Percentiles rank a stretch among this genome's conserved stretches.
phyloP scores from a whole-genome alignment of 306 rosid genomes.

The Medicago lupulina region DNA sequence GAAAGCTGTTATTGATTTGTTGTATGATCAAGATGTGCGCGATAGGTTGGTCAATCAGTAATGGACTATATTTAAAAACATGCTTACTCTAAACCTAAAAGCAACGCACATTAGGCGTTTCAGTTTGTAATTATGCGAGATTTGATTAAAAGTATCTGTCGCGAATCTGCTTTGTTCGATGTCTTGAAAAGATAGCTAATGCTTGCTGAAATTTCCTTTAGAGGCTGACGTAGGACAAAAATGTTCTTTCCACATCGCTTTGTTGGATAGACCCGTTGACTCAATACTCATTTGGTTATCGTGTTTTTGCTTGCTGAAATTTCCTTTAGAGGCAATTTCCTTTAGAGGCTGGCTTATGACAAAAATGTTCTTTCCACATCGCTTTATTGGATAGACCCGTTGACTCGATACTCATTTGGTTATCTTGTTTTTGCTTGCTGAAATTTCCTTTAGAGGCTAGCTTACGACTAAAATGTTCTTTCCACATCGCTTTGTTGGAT shows the following conservation, averaged over 20 bases:
- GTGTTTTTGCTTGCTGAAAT: not conserved
- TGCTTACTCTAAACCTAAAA: not conserved
- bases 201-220: not conserved
- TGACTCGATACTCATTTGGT: slow-evolving; percentile 11
- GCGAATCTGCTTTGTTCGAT: slow-evolving; percentile 8
- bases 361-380: slow-evolving; percentile 1
- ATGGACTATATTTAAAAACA: not conserved
- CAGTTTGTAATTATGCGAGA: slow-evolving; percentile 6
- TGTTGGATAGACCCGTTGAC: slow-evolving; percentile 10
- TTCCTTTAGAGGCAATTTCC: slow-evolving; percentile 9
- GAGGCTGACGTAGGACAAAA: slow-evolving; percentile 13
- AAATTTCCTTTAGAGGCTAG: slow-evolving; percentile 10
- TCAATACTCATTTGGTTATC: slow-evolving; percentile 11
- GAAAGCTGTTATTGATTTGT: not conserved
- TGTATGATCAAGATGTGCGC: not conserved
- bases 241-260: not conserved
- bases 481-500: not conserved
- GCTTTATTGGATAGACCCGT: slow-evolving; percentile 3
- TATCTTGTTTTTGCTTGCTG: not conserved
- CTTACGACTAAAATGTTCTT: not conserved
- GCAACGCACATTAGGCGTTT: not conserved
- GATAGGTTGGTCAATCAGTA: slow-evolving; percentile 10
- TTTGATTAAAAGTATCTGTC: slow-evolving; percentile 15
- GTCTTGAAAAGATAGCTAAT: slow-evolving; percentile 9
- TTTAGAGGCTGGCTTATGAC: not conserved